These are phyloP conservation scores for Cutaneotrichosporon dermatis DNA, from an alignment of 1,284 basidiomycete species.

Conservation along the genomic window DNA sequence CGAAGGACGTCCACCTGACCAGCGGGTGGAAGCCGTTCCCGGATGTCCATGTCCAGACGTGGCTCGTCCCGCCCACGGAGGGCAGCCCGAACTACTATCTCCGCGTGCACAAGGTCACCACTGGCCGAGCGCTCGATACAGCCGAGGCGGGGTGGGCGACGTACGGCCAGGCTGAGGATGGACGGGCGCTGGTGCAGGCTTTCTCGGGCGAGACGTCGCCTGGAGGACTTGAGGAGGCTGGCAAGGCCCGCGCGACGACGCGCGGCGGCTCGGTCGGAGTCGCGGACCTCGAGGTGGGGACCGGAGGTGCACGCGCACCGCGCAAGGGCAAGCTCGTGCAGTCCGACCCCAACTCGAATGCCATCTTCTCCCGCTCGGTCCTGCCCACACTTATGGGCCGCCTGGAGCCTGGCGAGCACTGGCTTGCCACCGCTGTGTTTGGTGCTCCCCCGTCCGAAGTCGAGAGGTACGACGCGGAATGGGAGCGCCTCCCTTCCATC, in stretches of 20 bases:
- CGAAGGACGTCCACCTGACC: conserved; percentile 55
- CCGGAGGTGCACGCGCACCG: too few species aligned
- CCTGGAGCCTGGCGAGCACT: conserved; percentile 52
- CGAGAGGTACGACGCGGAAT: conserved; percentile 28
- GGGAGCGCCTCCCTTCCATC: conserved; percentile 35
- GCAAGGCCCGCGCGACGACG: conserved; percentile 56
- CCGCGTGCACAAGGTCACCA: conserved; percentile 61
- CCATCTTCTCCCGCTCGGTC: conserved; percentile 64
- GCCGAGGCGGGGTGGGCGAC: conserved; percentile 69
- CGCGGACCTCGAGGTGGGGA: conserved; percentile 45
- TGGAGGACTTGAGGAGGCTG: conserved; percentile 36
- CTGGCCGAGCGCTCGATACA: conserved; percentile 54
- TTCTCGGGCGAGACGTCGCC: conserved; percentile 40
- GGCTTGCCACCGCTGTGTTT: conserved; percentile 67
- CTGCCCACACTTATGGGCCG: conserved; percentile 61
- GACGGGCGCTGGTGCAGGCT: conserved; percentile 55
- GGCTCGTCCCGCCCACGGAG: conserved; percentile 61
- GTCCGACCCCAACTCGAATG: conserved; percentile 67
- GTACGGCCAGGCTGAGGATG: conserved; percentile 63
- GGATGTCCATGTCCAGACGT: conserved; percentile 68
- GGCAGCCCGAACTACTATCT: conserved; percentile 64
- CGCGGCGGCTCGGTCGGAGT: conserved; percentile 62
- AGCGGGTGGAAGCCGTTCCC: conserved; percentile 70
- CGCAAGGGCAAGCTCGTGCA: conserved; percentile 55
- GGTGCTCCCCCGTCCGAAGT: conserved; percentile 53